Evolutionary conservation across 768 basidiomycete species (phyloP), one percentile per base, ranked within the genome.

Genomic region (Lenzites betulinus): DNA sequence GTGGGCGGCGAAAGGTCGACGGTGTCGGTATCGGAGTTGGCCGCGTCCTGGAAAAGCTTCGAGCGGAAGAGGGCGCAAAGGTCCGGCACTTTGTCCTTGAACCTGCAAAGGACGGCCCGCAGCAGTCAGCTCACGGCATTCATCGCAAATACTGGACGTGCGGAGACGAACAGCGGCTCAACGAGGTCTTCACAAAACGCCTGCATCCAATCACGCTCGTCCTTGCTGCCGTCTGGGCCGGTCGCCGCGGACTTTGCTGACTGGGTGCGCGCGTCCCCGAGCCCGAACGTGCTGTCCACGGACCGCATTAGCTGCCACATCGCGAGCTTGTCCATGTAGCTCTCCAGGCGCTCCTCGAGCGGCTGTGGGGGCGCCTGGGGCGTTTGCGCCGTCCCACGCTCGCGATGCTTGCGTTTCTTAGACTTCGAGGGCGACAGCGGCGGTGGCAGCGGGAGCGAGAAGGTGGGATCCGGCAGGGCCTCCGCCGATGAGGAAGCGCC

Each of bases 271-370:
- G 12, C 20, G 46, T 52, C 4, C 39, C 49, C 44, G 51, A 43
- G 58, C 39, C 51, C 42, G 51, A 44, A 57, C 51, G 50, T 51
- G 68, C 20, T 38, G 25, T 76, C 73, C 58, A 88, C 70, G 35
- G 71, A 68, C 3, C 61, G 63, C 63, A 77, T 71, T 22, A 92
- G 81, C 67, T 92, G 91, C 89, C 89, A 90, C 74, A 81, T 85
- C 3, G 87, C 88, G 7, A 93, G 71, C 67, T 86, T 89, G 72
- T 92, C 90, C 87, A 91, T 90, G 71, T 88, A 86, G 1, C 78
- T 76, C 69, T 92, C 89, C 1, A 91, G 72, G 25, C 79, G 78
- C n/a, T 85, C 86, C 51, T 83, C 81, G 13, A 75, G 68, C 25
- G 54, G 41, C 38, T 44, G 48, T 9, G 68, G 57, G 22, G 68